phyloP scores from a whole-genome alignment of 768 basidiomycete species.

The Lentinula sp. region DNA sequence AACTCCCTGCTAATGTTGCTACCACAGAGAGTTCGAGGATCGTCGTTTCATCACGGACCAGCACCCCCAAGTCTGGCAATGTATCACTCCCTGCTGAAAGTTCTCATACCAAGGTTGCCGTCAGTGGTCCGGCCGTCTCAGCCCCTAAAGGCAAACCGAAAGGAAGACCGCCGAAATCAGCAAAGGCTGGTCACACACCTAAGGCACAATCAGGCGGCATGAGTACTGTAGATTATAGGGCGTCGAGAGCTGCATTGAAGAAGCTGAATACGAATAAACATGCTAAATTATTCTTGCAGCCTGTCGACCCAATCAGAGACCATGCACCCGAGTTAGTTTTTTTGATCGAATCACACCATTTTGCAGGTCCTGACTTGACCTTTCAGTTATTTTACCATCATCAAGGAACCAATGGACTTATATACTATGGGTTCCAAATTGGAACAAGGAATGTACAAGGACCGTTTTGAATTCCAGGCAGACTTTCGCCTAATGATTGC shows the following conservation, averaged over 20 bases:
- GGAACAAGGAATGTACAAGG: conserved; percentile 79
- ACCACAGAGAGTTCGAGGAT: conserved; percentile 4
- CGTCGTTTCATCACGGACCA: conserved; percentile 16
- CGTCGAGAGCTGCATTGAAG: conserved; percentile 71
- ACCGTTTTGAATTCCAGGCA: conserved; percentile 74
- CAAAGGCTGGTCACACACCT: conserved; percentile 44
- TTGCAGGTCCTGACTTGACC: background rate
- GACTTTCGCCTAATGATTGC: conserved; percentile 86
- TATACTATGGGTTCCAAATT: conserved; percentile 85
- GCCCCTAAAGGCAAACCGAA: conserved; percentile 22
- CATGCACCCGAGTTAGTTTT: conserved; percentile 74
- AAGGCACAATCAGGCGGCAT: conserved; percentile 78
- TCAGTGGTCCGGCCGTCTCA: background rate
- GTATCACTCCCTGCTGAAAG: conserved; percentile 15
- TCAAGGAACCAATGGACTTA: conserved; percentile 94
- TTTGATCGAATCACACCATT: background rate
- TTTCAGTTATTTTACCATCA: conserved; percentile 79
- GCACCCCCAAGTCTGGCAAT: conserved; percentile 6
- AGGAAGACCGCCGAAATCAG: conserved; percentile 15
- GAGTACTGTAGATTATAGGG: conserved; percentile 67
- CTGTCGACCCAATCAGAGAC: conserved; percentile 95
- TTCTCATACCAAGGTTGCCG: background rate
- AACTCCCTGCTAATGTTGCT: conserved; percentile 37
- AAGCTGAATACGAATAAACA: conserved; percentile 75
- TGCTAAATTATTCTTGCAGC: conserved; percentile 70